Base-by-base conservation (phyloP, 768 basidiomycete species). In the Lactarius tabidus region DNA sequence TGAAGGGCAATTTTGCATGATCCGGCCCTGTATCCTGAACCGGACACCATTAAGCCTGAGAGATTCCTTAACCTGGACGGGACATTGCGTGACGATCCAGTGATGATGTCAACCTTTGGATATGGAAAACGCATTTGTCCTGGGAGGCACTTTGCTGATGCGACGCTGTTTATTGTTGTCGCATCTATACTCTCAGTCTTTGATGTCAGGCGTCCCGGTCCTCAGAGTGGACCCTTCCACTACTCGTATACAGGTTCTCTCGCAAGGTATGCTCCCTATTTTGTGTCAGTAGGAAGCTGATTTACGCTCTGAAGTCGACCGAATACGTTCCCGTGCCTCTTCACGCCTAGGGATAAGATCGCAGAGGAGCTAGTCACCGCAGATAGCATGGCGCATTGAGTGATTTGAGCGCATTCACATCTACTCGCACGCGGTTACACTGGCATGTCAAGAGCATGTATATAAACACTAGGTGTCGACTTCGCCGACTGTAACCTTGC, bases 1-100 rank as follows among this genome's bases (percentile, higher is more conserved):
- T 43, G 38, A 33, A 74, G 71, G 71, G 64, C 59, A 12, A 70
- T 74, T 20, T 26, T 72, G 39, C 72, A 66, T 17, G 67, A 74
- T 29, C 67, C 67, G 3, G 60, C 26, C 8, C 29, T 18, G 23
- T 74, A 69, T 29, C 70, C 70, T 14, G 66, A 72, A 12, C 73
- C 73, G 18, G 63, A 69, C 20, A 17, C 31, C 7, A 73, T 74
- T 51, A 66, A 66, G 33, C 72, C 73, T 0, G 65, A 66, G 33
- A 66, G 73, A 15, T 71, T 68, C 59, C 35, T 72, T 71, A 28
- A 45, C 15, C 6, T 39, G 6, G 63, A 65, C 20, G 63, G 66
- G 28, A 59, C 26, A 36, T 18, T 65, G 20, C 28, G 18, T 5
- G 66, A 65, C 3, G 66, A 67, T 33, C 63, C 63, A 14, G n/a